Base-by-base conservation (phyloP, 2,329 filamentous ascomycete species). In the Colletotrichum liaoningense region DNA sequence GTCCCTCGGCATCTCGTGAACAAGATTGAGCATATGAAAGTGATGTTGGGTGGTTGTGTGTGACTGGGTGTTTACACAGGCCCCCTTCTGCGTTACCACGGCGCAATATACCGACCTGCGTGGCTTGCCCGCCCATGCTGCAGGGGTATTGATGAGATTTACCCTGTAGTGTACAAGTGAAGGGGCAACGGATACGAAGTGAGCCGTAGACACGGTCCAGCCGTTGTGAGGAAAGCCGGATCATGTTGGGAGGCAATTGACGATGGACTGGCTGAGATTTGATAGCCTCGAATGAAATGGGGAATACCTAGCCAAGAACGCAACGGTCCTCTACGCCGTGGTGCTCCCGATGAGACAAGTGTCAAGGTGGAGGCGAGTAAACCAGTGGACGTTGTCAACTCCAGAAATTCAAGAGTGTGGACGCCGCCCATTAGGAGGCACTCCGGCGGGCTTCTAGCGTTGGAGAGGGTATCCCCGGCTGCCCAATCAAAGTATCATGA, bases 1-100 rank as follows among this genome's bases (percentile, higher is more conserved):
- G 65, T 75, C 33, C 74, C 74, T 75, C 74, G 74, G 74, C 67
- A 74, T 75, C 67, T 75, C 59, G 52, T 67, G 60, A 46, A 64
- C 26, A 69, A 46, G n/a, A 59, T n/a, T 19, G 46, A 72, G 74
- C 74, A 75, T 67, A 75, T 75, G 74, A 74, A 63, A 75, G 66
- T 71, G 62, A 64, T 55, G 52, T 65, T 52, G 52, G 59, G 46
- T 46, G 60, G 22, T 28, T 33, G 60, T 19, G n/a, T 54, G 28
- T 19, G 62, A 5, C 4, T 63, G 42, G 30, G 11, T 49, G 69
- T 54, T 62, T 22, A 33, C 38, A 66, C 60, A 22, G 46, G n/a
- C 46, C 66, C 28, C 28, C 46, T 24, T 55, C 57, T 22, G 26
- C 42, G 56, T 49, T 49, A 49, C 42, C 19, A 49, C 42, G 35